phyloP scores from a whole-genome alignment of 2,329 filamentous ascomycete species.

The Tolypocladium cylindrosporum region DNA sequence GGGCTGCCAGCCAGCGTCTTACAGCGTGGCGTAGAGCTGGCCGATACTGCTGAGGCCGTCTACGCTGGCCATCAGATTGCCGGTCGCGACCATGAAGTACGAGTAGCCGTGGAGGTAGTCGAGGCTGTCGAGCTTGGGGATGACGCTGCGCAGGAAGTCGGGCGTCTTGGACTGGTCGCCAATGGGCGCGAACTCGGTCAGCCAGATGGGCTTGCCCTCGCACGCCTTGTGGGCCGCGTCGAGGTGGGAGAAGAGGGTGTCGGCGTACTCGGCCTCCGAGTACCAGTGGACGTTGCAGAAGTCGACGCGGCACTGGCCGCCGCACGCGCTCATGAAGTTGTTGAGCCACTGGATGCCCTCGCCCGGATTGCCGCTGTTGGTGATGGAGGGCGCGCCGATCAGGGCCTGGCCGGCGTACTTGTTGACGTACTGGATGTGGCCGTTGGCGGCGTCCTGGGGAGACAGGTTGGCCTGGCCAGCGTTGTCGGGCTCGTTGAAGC shows the following conservation, averaged over 20 bases:
- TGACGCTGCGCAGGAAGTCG: constrained; percentile 39
- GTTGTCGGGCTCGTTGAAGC: constrained; percentile 66
- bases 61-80: constrained; percentile 5
- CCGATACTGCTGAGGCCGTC: constrained; percentile 37
- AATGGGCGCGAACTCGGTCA: constrained; percentile 54
- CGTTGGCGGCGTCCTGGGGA: constrained; percentile 38
- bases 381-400: constrained; percentile 51
- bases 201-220: constrained; percentile 43
- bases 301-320: constrained; percentile 40
- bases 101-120: constrained; percentile 45
- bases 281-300: constrained; percentile 59
- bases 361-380: constrained; percentile 41
- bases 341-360: constrained; percentile 49
- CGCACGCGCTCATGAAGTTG: constrained; percentile 41
- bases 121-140: constrained; percentile 37
- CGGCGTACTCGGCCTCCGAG: constrained; percentile 32
- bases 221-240: constrained; percentile 34
- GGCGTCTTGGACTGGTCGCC: constrained; percentile 31
- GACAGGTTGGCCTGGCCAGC: constrained; percentile 47
- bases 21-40: constrained; percentile 35
- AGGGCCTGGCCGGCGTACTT: constrained; percentile 40
- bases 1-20: constrained; percentile 4
- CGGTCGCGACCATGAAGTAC: constrained; percentile 40
- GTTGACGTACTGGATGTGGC: constrained; percentile 45
- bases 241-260: constrained; percentile 46